phyloP scores from a whole-genome alignment of 2,329 filamentous ascomycete genomes.

The Leptographium lundbergii region DNA sequence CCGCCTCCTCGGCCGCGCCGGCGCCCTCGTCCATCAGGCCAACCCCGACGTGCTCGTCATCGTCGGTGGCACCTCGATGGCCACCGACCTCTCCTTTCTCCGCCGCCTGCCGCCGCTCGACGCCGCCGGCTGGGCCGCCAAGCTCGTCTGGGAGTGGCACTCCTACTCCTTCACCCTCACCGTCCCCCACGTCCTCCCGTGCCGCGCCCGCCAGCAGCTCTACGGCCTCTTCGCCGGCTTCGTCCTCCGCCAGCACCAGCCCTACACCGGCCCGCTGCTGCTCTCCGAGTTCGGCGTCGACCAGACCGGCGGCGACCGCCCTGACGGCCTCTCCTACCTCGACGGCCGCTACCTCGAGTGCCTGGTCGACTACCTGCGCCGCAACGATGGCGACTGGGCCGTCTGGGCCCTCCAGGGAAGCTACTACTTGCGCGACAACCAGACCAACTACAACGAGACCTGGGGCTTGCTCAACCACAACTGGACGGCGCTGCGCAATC shows the following conservation, averaged over 20 bases:
- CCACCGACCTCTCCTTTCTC: constrained; percentile 38
- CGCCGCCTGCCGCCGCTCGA: constrained; percentile 24
- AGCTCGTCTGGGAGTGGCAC: constrained; percentile 50
- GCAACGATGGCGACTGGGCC: constrained; percentile 47
- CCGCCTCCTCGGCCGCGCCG: constrained; percentile 32
- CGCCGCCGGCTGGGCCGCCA: constrained; percentile 30
- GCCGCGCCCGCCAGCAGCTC: constrained; percentile 26
- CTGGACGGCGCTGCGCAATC: constrained; percentile 27
- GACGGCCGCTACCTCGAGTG: constrained; percentile 38
- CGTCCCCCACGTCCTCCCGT: constrained; percentile 28
- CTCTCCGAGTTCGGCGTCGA: constrained; percentile 47
- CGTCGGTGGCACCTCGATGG: constrained; percentile 39
- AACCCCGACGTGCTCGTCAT: constrained; percentile 41
- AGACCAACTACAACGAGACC: constrained; percentile 36
- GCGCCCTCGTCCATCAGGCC: constrained; percentile 33
- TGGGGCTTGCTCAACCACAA: constrained; percentile 30
- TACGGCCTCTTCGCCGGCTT: constrained; percentile 39
- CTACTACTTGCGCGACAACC: constrained; percentile 42
- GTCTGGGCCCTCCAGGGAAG: constrained; percentile 46
- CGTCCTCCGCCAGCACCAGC: constrained; percentile 32
- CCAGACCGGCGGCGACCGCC: constrained; percentile 25
- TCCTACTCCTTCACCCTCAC: constrained; percentile 42
- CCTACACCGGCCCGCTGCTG: constrained; percentile 40
- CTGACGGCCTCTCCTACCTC: constrained; percentile 26
- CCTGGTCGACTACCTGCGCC: constrained; percentile 36